Percentiles rank a stretch among this genome's conserved stretches.
Evolutionary conservation across 768 basidiomycete genomes (phyloP).

Genomic region (Arthromyces matolae): DNA sequence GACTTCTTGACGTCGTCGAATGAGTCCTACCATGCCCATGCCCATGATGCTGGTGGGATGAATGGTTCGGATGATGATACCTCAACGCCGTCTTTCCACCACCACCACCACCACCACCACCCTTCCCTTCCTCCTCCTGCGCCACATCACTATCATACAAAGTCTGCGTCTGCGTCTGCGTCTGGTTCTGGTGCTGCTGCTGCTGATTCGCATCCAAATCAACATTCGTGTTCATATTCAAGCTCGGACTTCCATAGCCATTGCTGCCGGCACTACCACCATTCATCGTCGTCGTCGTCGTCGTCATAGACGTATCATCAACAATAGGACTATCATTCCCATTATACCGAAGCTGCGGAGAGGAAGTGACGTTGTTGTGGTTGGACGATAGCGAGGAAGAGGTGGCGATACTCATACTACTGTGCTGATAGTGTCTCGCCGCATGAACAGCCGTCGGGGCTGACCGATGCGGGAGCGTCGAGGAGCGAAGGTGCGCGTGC

Average conservation of each 20-base stretch:
- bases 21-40: conserved; percentile 2
- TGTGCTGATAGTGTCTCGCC: conserved; percentile 45
- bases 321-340: neutral
- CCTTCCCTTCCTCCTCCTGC: neutral
- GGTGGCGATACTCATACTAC: conserved; percentile 38
- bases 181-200: no score
- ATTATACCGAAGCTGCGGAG: conserved; percentile 1
- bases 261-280: conserved; percentile 25
- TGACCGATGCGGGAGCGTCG: conserved; percentile 42
- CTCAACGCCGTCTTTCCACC: conserved; percentile 4
- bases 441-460: conserved; percentile 26
- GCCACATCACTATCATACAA: conserved; percentile 8
- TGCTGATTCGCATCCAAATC: no score
- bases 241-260: conserved; percentile 11
- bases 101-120: neutral
- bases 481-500: conserved; percentile 40
- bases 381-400: no score
- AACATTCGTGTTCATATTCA: conserved; percentile 8
- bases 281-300: conserved; percentile 21
- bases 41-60: conserved; percentile 8
- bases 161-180: conserved; percentile 3
- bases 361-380: no score
- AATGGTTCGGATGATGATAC: conserved; percentile 16
- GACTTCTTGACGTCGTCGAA: no score
- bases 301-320: no score